phyloP scores from a whole-genome alignment of 257 asterid genomes.

The Scutellaria barbata region DNA sequence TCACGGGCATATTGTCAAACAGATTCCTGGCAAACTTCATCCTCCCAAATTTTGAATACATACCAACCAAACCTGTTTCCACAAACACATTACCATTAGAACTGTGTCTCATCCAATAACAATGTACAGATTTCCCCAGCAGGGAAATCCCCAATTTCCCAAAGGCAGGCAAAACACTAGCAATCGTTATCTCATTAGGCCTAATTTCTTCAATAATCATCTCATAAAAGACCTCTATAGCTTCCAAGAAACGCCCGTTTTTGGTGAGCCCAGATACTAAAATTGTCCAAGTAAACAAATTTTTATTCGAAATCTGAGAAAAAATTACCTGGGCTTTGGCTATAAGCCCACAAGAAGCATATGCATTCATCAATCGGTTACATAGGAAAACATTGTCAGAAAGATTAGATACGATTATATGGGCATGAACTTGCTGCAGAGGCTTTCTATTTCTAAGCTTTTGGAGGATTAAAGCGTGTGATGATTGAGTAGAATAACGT shows the following conservation, averaged over 20 bases:
- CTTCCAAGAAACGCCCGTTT: constrained; percentile 50
- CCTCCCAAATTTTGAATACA: constrained; percentile 60
- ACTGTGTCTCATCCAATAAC: constrained; percentile 52
- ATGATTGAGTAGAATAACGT: constrained; percentile 32
- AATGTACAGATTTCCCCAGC: constrained; percentile 59
- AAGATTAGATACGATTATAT: constrained; percentile 48
- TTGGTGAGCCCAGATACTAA: constrained; percentile 59
- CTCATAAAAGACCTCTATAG: constrained; percentile 46
- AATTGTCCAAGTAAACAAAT: constrained; percentile 67
- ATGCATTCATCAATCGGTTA: constrained; percentile 60
- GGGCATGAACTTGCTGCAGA: constrained; percentile 56
- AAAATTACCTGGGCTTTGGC: constrained; percentile 47
- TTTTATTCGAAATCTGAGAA: constrained; percentile 44
- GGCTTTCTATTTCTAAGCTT: constrained; percentile 44
- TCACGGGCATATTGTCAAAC: constrained; percentile 62
- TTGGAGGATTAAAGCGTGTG: constrained; percentile 48
- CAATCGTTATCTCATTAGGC: constrained; percentile 63
- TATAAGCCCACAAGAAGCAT: constrained; percentile 50
- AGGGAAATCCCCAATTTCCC: constrained; percentile 46
- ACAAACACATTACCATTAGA: constrained; percentile 49
- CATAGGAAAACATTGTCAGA: constrained; percentile 46
- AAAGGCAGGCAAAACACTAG: constrained; percentile 61
- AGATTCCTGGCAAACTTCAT: constrained; percentile 39
- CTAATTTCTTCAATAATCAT: constrained; percentile 48
- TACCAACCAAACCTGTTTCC: constrained; percentile 55